Conservation (phyloP, 192 early-diverging fungal genomes). For the Rhizophlyctis rosea region DNA sequence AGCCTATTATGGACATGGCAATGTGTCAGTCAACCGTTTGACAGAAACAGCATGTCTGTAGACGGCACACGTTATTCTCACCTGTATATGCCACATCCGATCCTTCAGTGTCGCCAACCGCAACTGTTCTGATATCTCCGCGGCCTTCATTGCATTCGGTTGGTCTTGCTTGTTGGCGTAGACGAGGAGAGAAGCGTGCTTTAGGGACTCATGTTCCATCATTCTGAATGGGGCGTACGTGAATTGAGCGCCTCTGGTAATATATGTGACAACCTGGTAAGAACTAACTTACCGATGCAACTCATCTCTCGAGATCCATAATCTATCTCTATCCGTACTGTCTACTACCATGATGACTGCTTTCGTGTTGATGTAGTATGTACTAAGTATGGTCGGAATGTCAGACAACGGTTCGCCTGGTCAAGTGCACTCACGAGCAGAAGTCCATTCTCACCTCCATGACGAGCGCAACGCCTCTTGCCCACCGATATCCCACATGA, state of each 20-base stretch:
- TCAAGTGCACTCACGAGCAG: neutral
- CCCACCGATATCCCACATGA: conserved; percentile 60
- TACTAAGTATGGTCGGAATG: conserved; percentile 12
- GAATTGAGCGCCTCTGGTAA: neutral
- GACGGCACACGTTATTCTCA: conserved; percentile 11
- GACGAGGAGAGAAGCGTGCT: conserved; percentile 56
- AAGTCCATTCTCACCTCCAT: conserved; percentile 44
- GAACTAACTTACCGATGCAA: conserved; percentile 37
- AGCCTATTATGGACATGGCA: conserved; percentile 31
- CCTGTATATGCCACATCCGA: conserved; percentile 72
- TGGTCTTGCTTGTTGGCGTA: conserved; percentile 73
- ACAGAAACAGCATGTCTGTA: neutral
- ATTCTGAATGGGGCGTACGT: conserved; percentile 27
- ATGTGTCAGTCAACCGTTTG: neutral
- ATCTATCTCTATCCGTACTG: conserved; percentile 60
- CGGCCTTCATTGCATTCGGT: conserved; percentile 58
- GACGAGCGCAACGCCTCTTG: conserved; percentile 59
- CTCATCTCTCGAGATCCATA: conserved; percentile 61
- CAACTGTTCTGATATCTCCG: conserved; percentile 61
- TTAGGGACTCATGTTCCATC: conserved; percentile 64
- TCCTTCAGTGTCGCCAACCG: conserved; percentile 57
- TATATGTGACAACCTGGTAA: neutral
- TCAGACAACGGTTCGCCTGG: neutral
- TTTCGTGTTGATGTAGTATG: conserved; percentile 65
- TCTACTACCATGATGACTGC: conserved; percentile 74